Base-by-base conservation (phyloP, 805 yeast species). In the Candida caryicola region DNA sequence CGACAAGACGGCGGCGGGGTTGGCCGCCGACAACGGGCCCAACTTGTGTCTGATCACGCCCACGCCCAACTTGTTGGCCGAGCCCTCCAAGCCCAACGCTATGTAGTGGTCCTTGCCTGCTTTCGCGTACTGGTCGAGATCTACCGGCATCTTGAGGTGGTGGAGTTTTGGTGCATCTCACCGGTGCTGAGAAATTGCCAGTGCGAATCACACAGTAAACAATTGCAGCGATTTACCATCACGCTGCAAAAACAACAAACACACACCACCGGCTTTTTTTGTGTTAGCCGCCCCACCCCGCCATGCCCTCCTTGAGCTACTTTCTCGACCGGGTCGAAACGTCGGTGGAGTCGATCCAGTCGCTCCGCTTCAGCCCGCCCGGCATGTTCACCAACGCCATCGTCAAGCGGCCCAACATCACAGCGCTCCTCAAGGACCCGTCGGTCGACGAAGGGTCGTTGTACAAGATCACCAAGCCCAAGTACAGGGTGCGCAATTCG, bases 11-110 rank as follows among this genome's bases (percentile, higher is more conserved):
- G 74, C 76, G 0, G 96, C 95, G 27, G 79, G 65, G 51, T 86
- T 85, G 1, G 64, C 52, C 4, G 66, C 64, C 0, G 81, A 62
- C 16, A 80, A 64, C 17, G 69, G 75, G 3, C 93, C 93, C 16
- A 69, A 40, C 5, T 72, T 71, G 48, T 93, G 99, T 50, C 76
- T 81, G 37, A 93, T 82, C 13, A 93, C 74, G 1, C 99, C 99
- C 1, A 91, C 93, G 1, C 97, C 99, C 2, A 93, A 72, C 57
- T 93, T 93, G 59, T 93, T 93, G 13, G 99, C 99, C 0, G 97
- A 88, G 1, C 99, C 99, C 60, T 93, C 99, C 23, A 93, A 72
- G 1, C 99, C 99, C 1, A 93, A 54, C 0, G 96, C 96, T 9
- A 85, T 60, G 51, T 82, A 85, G 51, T 69, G 66, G 44, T 61